Evolutionary conservation across 2,329 filamentous ascomycete genomes (phyloP).

Genomic region (Neonectria punicea): DNA sequence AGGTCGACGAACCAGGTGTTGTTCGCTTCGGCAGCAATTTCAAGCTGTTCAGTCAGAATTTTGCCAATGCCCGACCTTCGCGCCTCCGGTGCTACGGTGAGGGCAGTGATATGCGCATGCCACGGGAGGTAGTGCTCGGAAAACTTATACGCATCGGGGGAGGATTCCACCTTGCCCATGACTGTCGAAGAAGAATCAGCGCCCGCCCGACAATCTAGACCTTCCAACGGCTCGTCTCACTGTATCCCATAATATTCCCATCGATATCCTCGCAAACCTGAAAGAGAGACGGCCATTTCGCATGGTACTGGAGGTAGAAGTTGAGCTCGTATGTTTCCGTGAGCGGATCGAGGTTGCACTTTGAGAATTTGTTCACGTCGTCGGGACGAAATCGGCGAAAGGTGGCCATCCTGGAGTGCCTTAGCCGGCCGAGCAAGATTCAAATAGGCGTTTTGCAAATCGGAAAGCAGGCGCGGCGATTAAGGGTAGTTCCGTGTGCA

Average conservation of each 20-base stretch:
- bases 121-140: conserved; percentile 97
- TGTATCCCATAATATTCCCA: conserved; percentile 94
- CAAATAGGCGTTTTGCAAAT: neutral
- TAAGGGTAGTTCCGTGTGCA: neutral
- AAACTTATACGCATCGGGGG: conserved; percentile 76
- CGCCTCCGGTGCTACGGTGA: conserved; percentile 89
- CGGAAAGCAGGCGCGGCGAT: neutral
- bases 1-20: conserved; percentile 96
- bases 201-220: conserved; percentile 9
- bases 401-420: conserved; percentile 53
- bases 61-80: conserved; percentile 89
- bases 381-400: conserved; percentile 86
- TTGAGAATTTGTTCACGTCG: conserved; percentile 89
- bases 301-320: conserved; percentile 96
- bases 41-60: conserved; percentile 82
- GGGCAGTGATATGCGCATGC: conserved; percentile 97
- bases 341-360: conserved; percentile 93
- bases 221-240: conserved; percentile 61
- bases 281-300: conserved; percentile 95
- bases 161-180: conserved; percentile 96
- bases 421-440: neutral
- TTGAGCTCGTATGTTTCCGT: conserved; percentile 98
- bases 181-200: conserved; percentile 67
- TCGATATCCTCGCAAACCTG: conserved; percentile 87
- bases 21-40: conserved; percentile 82